Percentiles rank a stretch among this genome's conserved stretches.
Conservation (phyloP, 768 basidiomycete species). For the Podaxis sp. region DNA sequence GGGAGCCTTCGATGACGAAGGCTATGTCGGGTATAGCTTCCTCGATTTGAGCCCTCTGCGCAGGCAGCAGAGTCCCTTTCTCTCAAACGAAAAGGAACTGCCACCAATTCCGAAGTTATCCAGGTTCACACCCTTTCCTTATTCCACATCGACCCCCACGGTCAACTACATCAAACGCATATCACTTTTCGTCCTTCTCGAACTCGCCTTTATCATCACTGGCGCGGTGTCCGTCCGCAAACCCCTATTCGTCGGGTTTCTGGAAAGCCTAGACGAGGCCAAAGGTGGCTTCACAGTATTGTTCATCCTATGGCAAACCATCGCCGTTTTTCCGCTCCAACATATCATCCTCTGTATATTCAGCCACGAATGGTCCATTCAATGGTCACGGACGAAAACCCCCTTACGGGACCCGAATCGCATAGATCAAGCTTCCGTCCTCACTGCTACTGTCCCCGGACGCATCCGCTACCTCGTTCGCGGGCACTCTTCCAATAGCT, state of each 20-base stretch:
- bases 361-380: constrained; percentile 1
- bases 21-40: not conserved
- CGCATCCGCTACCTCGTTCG: not conserved
- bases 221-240: not conserved
- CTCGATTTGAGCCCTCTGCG: not conserved
- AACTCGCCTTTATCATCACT: constrained; percentile 1
- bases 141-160: constrained; percentile 1
- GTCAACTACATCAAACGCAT: constrained; percentile 1
- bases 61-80: not conserved
- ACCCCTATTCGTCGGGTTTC: not conserved
- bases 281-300: constrained; percentile 2
- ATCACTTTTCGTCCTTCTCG: not conserved
- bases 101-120: not conserved
- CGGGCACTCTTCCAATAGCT: not conserved
- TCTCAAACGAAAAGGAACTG: not conserved
- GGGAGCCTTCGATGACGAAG: not conserved
- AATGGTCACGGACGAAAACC: not conserved
- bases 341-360: constrained; percentile 1
- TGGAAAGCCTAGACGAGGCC: not conserved
- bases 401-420: not conserved
- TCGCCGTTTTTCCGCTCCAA: not conserved
- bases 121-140: not conserved
- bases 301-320: not conserved
- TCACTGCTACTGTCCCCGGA: not conserved
- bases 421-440: not conserved